A percentile compares a stretch with the other conserved stretches of the same genome.
These are phyloP conservation scores for Ophiobolus disseminans DNA, from an alignment of 2,329 filamentous ascomycete genomes.

Conservation along the genomic window DNA sequence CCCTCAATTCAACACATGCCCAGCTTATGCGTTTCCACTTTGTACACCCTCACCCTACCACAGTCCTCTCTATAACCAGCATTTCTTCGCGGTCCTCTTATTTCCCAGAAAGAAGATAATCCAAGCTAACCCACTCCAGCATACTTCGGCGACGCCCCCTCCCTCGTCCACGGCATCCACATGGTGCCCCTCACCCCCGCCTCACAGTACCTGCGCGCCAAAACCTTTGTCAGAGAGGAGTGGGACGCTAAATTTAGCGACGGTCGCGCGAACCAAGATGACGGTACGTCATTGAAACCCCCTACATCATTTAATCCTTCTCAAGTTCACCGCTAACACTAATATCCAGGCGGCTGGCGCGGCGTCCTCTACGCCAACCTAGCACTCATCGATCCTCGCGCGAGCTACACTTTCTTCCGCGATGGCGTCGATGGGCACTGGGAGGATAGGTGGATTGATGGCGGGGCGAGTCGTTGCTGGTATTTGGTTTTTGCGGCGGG, in stretches of 20 bases:
- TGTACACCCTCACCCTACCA: too few relatives aligned
- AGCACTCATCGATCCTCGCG: conserved; percentile 74
- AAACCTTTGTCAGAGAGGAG: conserved; percentile 78
- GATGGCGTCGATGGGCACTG: conserved; percentile 63
- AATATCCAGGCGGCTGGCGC: conserved; percentile 74
- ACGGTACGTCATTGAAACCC: background rate
- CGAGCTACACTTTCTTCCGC: conserved; percentile 78
- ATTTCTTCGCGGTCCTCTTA: background rate
- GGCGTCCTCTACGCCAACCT: conserved; percentile 84
- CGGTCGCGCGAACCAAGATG: conserved; percentile 62
- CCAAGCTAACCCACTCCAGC: conserved; percentile 53
- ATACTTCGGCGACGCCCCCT: conserved; percentile 72
- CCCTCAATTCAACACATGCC: too few relatives aligned
- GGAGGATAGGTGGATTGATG: conserved; percentile 74
- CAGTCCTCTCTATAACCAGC: too few relatives aligned
- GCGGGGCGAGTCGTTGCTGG: conserved; percentile 65
- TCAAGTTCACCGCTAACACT: background rate
- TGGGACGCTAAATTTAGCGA: conserved; percentile 72
- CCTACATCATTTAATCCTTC: background rate
- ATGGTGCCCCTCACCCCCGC: conserved; percentile 79
- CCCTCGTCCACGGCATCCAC: conserved; percentile 80
- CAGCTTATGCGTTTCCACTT: too few relatives aligned
- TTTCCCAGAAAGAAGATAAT: background rate
- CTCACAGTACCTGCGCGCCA: conserved; percentile 70
- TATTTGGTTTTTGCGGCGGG: conserved; percentile 43